Conservation (phyloP, 2,329 filamentous ascomycete species). For the Fusarium tjaetaba region DNA sequence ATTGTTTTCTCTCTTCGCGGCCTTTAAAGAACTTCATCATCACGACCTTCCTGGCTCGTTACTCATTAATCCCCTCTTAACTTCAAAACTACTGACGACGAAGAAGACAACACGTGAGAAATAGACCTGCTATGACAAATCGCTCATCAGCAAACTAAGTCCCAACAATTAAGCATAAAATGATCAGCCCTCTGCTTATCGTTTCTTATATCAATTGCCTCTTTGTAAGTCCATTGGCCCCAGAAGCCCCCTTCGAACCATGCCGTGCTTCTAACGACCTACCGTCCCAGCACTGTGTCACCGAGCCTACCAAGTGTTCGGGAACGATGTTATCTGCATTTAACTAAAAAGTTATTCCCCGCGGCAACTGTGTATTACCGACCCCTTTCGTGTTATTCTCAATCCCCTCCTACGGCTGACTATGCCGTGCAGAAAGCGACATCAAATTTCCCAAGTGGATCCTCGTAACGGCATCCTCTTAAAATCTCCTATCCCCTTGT, state of each 20-base stretch:
- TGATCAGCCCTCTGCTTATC: background rate
- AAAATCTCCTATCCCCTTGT: background rate
- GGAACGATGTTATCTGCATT: background rate
- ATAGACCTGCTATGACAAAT: fast-evolving
- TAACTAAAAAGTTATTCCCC: fast-evolving
- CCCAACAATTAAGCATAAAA: fast-evolving
- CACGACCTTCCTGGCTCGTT: fast-evolving
- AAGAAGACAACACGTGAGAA: too few species aligned
- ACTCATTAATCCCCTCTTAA: fast-evolving
- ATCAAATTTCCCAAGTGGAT: background rate
- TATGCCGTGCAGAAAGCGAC: background rate
- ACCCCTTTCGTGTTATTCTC: too few species aligned
- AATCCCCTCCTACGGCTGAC: background rate
- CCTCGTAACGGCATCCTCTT: background rate
- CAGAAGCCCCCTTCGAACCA: background rate
- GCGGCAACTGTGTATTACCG: fast-evolving
- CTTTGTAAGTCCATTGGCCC: background rate
- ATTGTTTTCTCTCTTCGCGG: fast-evolving
- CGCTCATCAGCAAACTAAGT: fast-evolving
- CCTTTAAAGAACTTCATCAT: fast-evolving
- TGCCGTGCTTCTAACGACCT: background rate
- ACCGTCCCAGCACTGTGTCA: background rate
- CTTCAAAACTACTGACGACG: too few species aligned
- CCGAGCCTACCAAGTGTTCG: background rate
- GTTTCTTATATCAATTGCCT: fast-evolving